Percentiles rank a stretch among this genome's conserved stretches.
phyloP scores from a whole-genome alignment of 2,329 filamentous ascomycete genomes.

The Albifimbria verrucaria region DNA sequence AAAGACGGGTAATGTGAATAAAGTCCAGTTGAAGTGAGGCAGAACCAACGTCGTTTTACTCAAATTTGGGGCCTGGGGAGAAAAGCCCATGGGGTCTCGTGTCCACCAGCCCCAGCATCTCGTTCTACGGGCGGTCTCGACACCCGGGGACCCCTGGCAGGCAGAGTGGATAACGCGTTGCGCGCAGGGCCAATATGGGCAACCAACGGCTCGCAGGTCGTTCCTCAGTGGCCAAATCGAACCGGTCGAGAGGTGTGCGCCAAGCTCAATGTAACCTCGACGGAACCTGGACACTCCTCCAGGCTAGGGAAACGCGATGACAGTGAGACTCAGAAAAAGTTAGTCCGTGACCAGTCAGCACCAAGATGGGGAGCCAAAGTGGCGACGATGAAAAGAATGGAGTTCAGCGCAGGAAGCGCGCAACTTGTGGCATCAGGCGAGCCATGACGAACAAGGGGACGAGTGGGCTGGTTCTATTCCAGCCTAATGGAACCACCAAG shows the following conservation, averaged over 20 bases:
- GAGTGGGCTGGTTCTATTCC: not conserved
- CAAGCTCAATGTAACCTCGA: not conserved
- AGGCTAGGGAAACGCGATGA: not conserved
- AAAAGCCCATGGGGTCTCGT: not conserved
- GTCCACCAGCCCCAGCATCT: not conserved
- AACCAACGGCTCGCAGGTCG: not conserved
- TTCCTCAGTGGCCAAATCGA: not conserved
- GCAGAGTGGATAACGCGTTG: not conserved
- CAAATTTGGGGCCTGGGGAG: not conserved
- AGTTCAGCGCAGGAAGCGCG: not conserved
- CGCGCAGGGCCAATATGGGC: not conserved
- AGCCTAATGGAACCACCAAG: not conserved
- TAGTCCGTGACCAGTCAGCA: not conserved
- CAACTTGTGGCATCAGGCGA: not conserved
- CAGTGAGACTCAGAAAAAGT: not conserved
- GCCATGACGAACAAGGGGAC: not conserved
- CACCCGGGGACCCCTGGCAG: not conserved
- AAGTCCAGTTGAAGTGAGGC: not conserved
- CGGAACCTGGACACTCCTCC: not conserved
- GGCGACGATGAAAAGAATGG: not conserved
- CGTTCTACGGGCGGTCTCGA: not conserved
- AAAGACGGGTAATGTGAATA: not conserved
- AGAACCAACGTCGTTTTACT: not conserved
- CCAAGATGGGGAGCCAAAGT: not conserved
- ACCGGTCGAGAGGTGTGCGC: not conserved